Base-by-base conservation (phyloP, 768 basidiomycete species). In the Pleurotus pulmonarius region DNA sequence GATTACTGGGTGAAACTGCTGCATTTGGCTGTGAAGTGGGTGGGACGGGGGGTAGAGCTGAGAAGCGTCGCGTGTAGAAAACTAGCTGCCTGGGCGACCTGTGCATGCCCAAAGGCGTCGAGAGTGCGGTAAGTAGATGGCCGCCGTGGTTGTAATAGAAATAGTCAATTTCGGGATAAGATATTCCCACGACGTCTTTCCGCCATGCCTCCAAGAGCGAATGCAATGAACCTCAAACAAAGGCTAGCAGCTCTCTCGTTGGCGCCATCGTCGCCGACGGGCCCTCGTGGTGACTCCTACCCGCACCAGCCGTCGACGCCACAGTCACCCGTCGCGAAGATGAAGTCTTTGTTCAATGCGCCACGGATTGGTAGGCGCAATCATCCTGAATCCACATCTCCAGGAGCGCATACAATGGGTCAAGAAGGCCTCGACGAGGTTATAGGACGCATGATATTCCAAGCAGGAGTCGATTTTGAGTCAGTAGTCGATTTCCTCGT, bases 401-500 rank as follows among this genome's bases (percentile, higher is more conserved):
- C 37, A 61, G 61, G 40, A 63, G 58, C 3, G 60, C 60, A 49
- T 62, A 59, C 56, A 55, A 49, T 13, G 63, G 53, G 67, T 65
- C 58, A 65, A 67, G 49, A 63, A 61, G 63, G 69, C 58, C 63
- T 65, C 45, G 78, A 83, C 44, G 80, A 85, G 13, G 80, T 88
- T 25, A 80, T 94, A 75, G 65, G 73, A 39, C 83, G 75, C 67
- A 76, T 94, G 72, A 91, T 94, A 45, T 92, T 89, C 63, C 92
- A 92, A 67, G 92, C 92, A 44, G 92, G 92, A 2, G 88, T 92
- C 56, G 92, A 94, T 72, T 93, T 84, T 61, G 91, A 93, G 92
- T 94, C 63, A 66, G 87, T 77, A 16, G 29, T 8, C 37, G 41
- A 46, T 15, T 53, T 48, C 49, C 20, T 16, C 38, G 39, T 2